Base-by-base conservation (phyloP, 164 flowering plant genomes). In the Stephania yunnanensis region DNA sequence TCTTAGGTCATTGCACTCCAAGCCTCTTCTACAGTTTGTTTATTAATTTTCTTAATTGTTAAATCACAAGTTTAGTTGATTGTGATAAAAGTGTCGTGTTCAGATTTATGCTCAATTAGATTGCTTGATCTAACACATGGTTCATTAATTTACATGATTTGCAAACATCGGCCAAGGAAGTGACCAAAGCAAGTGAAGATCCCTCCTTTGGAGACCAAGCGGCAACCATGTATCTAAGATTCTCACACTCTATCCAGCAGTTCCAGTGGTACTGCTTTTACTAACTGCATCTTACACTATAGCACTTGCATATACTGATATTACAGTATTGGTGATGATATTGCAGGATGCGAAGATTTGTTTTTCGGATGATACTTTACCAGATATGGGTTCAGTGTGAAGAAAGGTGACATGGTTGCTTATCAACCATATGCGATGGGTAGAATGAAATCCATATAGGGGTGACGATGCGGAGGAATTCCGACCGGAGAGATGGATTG, bases 171-270 rank as follows among this genome's bases (percentile, higher is more conserved):
- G 87, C 81, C 15, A n/a, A 84, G 74, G 78, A 81, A 30, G 84
- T 77, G 3, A 76, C 80, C 1, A 70, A 76, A 2, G 45, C 50
- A 61, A 72, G 75, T 22, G 72, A 77, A 11, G 77, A 36, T 10
- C 52, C 73, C 7, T 50, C 77, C 52, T 72, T 71, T 46, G 75
- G 76, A 0, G 87, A 86, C 22, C 76, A 84, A 75, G 87, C 86
- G 0, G 79, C 77, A 2, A 76, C 76, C 46, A 20, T 87, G 74
- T 89, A 50, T 83, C 91, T 19, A 95, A 92, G 81, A 90, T 93
- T 31, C 88, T 92, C 42, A 87, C 93, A 72, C 87, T 92, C 67
- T 89, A 87, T 74, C 95, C 97, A 70, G 87, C 95, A 55, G 89
- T 91, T 67, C 95, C 97, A 10, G 87, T 88, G 92, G 95, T 25